phyloP scores from a whole-genome alignment of 306 rosid species.

The Pyrus betulifolia region DNA sequence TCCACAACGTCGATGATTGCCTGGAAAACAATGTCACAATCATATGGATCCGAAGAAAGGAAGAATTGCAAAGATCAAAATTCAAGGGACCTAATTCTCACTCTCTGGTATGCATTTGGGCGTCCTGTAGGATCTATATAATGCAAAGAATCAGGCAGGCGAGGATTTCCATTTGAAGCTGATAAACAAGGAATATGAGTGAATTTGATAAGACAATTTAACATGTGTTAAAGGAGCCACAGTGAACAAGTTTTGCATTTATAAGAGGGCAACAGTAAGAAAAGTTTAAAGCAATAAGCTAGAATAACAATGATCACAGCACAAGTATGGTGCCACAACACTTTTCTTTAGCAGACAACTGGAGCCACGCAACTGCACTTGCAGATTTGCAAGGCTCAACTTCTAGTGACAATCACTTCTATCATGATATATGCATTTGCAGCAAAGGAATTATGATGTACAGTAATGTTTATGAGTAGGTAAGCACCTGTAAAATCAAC shows the following conservation, averaged over 20 bases:
- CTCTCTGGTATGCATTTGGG: conserved; percentile 90
- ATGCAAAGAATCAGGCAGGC: conserved; percentile 99
- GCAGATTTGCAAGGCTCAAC: not conserved
- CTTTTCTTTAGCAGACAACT: not conserved
- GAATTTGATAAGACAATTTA: not conserved
- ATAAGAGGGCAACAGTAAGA: not conserved
- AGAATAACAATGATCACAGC: not conserved
- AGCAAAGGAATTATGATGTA: not conserved
- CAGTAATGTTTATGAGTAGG: not conserved
- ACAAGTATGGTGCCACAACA: not conserved
- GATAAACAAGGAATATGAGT: conserved; percentile 31
- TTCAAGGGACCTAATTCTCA: conserved; percentile 42
- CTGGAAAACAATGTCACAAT: conserved; percentile 33
- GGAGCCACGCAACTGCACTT: not conserved
- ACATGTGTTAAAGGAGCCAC: not conserved
- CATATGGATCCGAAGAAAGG: conserved; percentile 14
- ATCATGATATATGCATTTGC: not conserved
- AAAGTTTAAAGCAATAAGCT: not conserved
- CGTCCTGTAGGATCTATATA: conserved; percentile 94
- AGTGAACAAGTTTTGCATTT: not conserved
- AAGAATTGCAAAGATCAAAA: conserved; percentile 5
- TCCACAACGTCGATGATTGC: conserved; percentile 92
- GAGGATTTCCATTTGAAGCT: conserved; percentile 99
- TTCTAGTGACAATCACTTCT: not conserved
- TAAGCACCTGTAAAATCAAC: conserved; percentile 83